phyloP scores from a whole-genome alignment of 495 filamentous ascomycete species.

The Penicillium nucicola region DNA sequence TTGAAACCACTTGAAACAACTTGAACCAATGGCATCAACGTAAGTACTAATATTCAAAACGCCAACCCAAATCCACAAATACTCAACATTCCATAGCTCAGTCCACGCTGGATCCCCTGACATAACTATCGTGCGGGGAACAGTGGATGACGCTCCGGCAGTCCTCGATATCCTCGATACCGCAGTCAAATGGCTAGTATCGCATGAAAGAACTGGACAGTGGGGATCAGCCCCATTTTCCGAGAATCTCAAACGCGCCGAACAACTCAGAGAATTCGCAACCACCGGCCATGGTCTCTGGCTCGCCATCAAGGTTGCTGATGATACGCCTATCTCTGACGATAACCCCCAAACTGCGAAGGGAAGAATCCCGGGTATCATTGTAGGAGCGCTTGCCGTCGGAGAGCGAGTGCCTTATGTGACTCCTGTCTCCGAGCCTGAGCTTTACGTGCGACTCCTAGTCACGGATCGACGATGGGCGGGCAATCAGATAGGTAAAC shows the following conservation, averaged over 20 bases:
- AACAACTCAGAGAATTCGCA: constrained; percentile 14
- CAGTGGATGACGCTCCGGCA: constrained; percentile 5
- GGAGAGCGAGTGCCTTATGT: constrained; percentile 11
- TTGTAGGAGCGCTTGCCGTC: constrained; percentile 12
- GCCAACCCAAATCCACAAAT: too few species aligned
- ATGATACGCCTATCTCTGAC: neutral
- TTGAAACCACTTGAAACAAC: too few species aligned
- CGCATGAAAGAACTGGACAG: constrained; percentile 6
- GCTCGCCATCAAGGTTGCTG: constrained; percentile 9
- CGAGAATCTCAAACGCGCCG: constrained; percentile 6
- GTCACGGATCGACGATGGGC: constrained; percentile 13
- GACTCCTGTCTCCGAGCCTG: constrained; percentile 10
- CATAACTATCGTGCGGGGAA: constrained; percentile 10
- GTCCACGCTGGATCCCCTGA: too few species aligned
- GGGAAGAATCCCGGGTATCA: neutral
- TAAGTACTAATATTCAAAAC: too few species aligned
- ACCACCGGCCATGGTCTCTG: constrained; percentile 11
- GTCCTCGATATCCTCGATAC: constrained; percentile 11
- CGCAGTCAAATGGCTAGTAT: constrained; percentile 15
- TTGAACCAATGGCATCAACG: too few species aligned
- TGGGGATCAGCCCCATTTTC: constrained; percentile 15
- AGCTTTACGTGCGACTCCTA: constrained; percentile 13
- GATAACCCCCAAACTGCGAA: neutral
- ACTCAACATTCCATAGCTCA: too few species aligned
- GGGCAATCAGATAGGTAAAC: constrained; percentile 6